Conservation (phyloP, 768 basidiomycete genomes). For the Pisolithus tinctorius region DNA sequence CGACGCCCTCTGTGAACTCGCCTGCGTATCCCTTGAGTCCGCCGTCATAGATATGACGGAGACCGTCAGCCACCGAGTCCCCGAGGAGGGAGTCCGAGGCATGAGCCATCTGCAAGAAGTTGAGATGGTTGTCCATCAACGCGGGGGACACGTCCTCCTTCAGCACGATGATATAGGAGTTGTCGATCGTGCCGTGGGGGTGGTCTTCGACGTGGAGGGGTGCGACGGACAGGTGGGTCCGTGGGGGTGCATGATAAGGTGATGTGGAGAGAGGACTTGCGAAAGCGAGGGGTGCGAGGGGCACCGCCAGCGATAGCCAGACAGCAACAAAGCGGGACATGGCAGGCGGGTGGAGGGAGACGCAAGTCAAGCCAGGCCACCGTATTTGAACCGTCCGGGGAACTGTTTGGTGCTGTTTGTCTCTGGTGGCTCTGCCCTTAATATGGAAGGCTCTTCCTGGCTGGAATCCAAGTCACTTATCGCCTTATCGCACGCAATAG, state of each 20-base stretch:
- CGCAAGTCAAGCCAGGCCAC: neutral
- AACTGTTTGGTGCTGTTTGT: constrained; percentile 24
- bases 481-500: no score
- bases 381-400: constrained; percentile 18
- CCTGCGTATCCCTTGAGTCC: constrained; percentile 79
- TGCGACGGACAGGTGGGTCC: constrained; percentile 47
- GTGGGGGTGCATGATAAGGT: constrained; percentile 26
- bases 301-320: constrained; percentile 32
- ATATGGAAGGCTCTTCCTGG: no score
- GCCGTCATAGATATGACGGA: constrained; percentile 72
- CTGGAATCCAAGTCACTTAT: no score
- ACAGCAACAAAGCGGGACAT: constrained; percentile 28
- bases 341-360: constrained; percentile 18
- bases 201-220: constrained; percentile 55
- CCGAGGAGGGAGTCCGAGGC: constrained; percentile 46
- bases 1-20: constrained; percentile 57
- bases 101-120: constrained; percentile 63
- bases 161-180: constrained; percentile 93
- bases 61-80: constrained; percentile 39
- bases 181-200: constrained; percentile 68
- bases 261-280: constrained; percentile 43
- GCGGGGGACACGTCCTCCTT: constrained; percentile 58
- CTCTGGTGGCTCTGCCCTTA: constrained; percentile 13
- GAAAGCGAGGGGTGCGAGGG: constrained; percentile 28
- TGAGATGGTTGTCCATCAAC: constrained; percentile 69